Conservation (phyloP, 768 basidiomycete genomes). For the Leccinellum luteum region DNA sequence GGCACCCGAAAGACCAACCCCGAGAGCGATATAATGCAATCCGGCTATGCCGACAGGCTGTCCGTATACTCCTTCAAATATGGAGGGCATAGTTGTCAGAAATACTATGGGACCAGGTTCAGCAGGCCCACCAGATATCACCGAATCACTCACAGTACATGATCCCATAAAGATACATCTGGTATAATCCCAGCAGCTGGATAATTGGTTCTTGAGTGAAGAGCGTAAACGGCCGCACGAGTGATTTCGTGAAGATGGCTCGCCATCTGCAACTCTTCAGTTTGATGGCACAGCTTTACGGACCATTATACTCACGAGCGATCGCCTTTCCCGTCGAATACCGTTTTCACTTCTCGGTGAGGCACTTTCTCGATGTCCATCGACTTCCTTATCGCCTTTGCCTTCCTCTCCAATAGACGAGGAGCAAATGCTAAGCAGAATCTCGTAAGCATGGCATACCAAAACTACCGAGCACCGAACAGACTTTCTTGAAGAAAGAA, state of each 20-base stretch:
- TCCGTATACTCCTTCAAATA: slow-evolving; percentile 55
- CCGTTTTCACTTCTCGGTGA: slow-evolving; percentile 41
- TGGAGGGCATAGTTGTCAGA: slow-evolving; percentile 60
- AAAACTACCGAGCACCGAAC: slow-evolving; percentile 14
- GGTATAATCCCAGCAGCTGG: slow-evolving; percentile 63
- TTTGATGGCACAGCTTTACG: not conserved
- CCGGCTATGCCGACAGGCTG: slow-evolving; percentile 58
- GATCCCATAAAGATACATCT: slow-evolving; percentile 66
- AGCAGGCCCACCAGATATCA: not conserved
- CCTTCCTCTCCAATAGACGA: slow-evolving; percentile 48
- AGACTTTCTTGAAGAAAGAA: slow-evolving; percentile 63
- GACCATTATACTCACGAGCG: slow-evolving; percentile 39
- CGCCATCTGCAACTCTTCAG: slow-evolving; percentile 42
- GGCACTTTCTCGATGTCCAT: slow-evolving; percentile 49
- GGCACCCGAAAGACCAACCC: slow-evolving; percentile 53
- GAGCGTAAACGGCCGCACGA: slow-evolving; percentile 67
- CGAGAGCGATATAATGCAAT: slow-evolving; percentile 70
- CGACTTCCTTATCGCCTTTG: slow-evolving; percentile 40
- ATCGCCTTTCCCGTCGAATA: slow-evolving; percentile 41
- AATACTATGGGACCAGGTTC: slow-evolving; percentile 46
- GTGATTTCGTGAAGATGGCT: slow-evolving; percentile 47
- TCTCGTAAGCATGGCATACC: slow-evolving; percentile 14
- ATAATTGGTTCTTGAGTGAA: slow-evolving; percentile 63
- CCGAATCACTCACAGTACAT: slow-evolving; percentile 47
- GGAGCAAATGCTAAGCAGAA: slow-evolving; percentile 25